phyloP scores from a whole-genome alignment of 306 rosid genomes.

The Canavalia gladiata region DNA sequence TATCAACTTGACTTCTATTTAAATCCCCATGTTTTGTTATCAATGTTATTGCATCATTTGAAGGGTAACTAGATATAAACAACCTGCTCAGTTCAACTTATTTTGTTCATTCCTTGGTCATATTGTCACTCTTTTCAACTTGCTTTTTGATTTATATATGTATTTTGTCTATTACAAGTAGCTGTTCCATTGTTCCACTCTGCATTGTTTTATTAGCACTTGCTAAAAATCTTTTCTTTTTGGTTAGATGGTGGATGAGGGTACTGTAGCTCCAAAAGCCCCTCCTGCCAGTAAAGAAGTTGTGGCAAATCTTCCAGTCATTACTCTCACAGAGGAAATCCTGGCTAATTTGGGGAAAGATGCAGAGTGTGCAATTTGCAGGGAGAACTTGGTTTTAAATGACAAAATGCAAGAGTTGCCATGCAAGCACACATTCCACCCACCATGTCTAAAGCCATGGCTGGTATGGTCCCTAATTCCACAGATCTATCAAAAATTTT shows the following conservation, averaged over 20 bases:
- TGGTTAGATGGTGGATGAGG: constrained; percentile 63
- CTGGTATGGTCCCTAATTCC: constrained; percentile 66
- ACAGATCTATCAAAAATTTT: constrained; percentile 8
- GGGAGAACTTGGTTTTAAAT: constrained; percentile 74
- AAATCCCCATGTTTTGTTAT: neutral
- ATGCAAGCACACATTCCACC: constrained; percentile 98
- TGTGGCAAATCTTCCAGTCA: constrained; percentile 86
- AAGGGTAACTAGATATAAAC: constrained; percentile 17
- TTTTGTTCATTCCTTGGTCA: constrained; percentile 17
- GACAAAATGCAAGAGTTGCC: constrained; percentile 97
- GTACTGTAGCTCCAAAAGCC: constrained; percentile 64
- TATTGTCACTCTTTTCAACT: constrained; percentile 15
- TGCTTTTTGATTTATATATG: constrained; percentile 22
- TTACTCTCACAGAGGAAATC: constrained; percentile 74
- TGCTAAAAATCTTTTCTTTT: neutral
- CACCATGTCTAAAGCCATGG: constrained; percentile 96
- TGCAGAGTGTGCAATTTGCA: constrained; percentile 90
- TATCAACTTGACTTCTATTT: neutral
- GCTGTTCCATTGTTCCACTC: constrained; percentile 4
- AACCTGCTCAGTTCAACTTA: constrained; percentile 15
- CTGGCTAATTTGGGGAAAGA: constrained; percentile 77
- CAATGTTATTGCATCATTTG: constrained; percentile 15
- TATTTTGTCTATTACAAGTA: constrained; percentile 8
- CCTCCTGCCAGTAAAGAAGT: constrained; percentile 98
- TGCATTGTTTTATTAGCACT: constrained; percentile 22